phyloP scores from a whole-genome alignment of 2,329 filamentous ascomycete genomes.

The Paraphoma chrysanthemicola region DNA sequence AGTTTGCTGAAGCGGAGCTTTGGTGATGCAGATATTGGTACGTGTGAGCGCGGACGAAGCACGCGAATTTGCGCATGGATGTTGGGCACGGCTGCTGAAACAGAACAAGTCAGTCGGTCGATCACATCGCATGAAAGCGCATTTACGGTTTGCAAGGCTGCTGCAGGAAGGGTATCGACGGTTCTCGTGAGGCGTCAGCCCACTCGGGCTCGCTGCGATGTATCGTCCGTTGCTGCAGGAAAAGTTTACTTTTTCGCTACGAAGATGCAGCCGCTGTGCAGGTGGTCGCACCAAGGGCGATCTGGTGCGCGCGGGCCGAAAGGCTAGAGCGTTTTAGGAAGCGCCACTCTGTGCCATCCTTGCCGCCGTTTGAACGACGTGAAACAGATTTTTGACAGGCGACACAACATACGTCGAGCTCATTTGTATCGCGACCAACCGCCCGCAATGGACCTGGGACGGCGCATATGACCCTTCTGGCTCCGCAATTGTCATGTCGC shows the following conservation, averaged over 20 bases:
- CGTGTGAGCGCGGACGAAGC: background rate
- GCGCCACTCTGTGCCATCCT: constrained; percentile 22
- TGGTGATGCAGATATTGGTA: background rate
- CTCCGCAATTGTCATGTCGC: constrained; percentile 12
- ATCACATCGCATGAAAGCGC: constrained; percentile 18
- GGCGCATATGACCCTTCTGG: constrained; percentile 25
- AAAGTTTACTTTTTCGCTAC: constrained; percentile 15
- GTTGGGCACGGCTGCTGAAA: constrained; percentile 5
- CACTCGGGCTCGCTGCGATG: background rate
- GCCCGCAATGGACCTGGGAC: constrained; percentile 14
- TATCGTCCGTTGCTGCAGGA: constrained; percentile 1
- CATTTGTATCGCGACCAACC: constrained; percentile 25
- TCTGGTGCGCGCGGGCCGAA: constrained; percentile 36
- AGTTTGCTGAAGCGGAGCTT: too few relatives aligned
- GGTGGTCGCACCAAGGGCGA: constrained; percentile 27
- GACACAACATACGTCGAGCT: constrained; percentile 31
- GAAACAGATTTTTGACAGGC: constrained; percentile 35
- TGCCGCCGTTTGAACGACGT: constrained; percentile 34
- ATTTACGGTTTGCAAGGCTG: constrained; percentile 16
- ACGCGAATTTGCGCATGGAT: background rate
- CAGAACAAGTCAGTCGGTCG: constrained; percentile 7
- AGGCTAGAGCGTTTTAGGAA: constrained; percentile 26
- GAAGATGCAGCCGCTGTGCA: constrained; percentile 21
- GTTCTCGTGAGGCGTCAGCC: background rate
- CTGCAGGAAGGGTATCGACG: constrained; percentile 7